phyloP scores from a whole-genome alignment of 768 basidiomycete species.

The Pleurotus cornucopiae region DNA sequence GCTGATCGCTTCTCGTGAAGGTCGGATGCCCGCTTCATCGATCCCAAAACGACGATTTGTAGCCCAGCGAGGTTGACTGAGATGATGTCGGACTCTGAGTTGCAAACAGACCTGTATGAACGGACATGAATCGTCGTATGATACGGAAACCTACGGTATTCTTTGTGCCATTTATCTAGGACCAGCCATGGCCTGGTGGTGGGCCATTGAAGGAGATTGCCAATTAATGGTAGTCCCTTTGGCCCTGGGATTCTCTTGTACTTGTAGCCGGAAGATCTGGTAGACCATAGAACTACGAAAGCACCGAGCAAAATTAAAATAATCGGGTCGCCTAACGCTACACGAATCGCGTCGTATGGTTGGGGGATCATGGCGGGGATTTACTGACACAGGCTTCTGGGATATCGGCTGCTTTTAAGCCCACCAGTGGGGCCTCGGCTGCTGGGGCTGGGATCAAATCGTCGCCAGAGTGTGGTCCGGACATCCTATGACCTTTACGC shows the following conservation, averaged over 20 bases:
- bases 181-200: slow-evolving; percentile 22
- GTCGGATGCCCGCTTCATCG: not conserved
- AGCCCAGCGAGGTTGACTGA: not conserved
- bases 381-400: too few species aligned
- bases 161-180: slow-evolving; percentile 25
- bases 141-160: slow-evolving; percentile 20
- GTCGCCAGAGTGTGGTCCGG: too few species aligned
- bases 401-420: too few species aligned
- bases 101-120: not conserved
- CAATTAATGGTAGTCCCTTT: slow-evolving; percentile 23
- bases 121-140: not conserved
- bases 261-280: not conserved
- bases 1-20: not conserved
- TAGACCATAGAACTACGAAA: not conserved
- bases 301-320: not conserved
- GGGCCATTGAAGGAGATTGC: slow-evolving; percentile 24
- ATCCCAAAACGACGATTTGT: not conserved
- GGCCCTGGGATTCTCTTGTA: slow-evolving; percentile 21
- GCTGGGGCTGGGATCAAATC: too few species aligned
- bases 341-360: too few species aligned
- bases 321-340: not conserved
- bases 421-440: too few species aligned
- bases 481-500: too few species aligned
- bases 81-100: not conserved
- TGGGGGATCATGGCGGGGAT: too few species aligned